Base-by-base conservation (phyloP, 2,329 filamentous ascomycete species). In the Hirsutella rhossiliensis region DNA sequence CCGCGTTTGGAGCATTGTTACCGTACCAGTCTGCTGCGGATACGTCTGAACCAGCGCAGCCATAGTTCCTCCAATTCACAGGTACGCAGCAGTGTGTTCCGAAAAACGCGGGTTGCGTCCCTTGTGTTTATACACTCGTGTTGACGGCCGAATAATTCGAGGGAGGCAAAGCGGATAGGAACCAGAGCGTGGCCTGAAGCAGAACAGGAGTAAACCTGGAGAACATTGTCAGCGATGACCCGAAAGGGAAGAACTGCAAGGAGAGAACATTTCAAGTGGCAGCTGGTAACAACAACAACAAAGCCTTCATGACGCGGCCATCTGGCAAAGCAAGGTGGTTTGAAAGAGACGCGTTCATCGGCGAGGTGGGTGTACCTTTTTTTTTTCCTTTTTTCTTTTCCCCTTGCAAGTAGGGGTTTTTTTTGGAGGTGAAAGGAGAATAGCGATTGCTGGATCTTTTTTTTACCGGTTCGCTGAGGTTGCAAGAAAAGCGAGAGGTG, bases 1-100 rank as follows among this genome's bases (percentile, higher is more conserved):
- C 61, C 82, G 78, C 55, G 81, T 76, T 63, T 87, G 84, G 57
- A 89, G 79, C 75, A 88, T 83, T 51, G 81, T 81, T 56, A 80
- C 74, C 53, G 83, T 80, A 63, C 74, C 73, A 58, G 80, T 79
- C 65, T 87, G 82, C 67, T 86, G 82, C 57, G 84, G 78, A 61
- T 84, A 85, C 49, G 82, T 79, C 68, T 90, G 86, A 59, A 89
- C 82, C 71, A 90, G 73, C 64, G 85, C 84, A 71, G 85, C 85
- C 86, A 92, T 90, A 63, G 62, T 82, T 72, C 36, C 42, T 43
- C 29, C 38, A 38, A 32, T 38, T 32, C 18, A 34, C n/a, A 28
- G 13, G 30, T 36, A 43, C 42, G 41, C 38, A 12, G 37, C 9
- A 30, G 20, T 15, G 29, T 18, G 13, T 23, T 31, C 18, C 19